These are phyloP conservation scores for Scleroderma citrinum DNA, from an alignment of 768 basidiomycete genomes.

Conservation along the genomic window DNA sequence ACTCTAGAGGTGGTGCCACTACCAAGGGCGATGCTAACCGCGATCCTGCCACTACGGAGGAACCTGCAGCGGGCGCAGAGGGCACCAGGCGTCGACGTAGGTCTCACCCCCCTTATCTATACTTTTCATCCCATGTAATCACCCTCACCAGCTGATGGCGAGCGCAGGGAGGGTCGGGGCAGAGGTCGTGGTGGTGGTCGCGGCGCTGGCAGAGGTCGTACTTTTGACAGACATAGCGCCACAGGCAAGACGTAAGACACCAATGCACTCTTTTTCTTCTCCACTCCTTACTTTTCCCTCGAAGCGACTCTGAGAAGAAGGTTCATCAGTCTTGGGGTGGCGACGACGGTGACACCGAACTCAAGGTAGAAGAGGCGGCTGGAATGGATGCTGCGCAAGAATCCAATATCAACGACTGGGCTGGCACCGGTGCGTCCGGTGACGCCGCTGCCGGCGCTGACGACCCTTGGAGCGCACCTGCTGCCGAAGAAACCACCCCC, in stretches of 20 bases:
- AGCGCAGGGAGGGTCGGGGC: slow-evolving; percentile 40
- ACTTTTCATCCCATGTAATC: neutral
- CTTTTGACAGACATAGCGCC: slow-evolving; percentile 81
- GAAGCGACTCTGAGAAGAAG: slow-evolving; percentile 92
- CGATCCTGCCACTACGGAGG: slow-evolving; percentile 35
- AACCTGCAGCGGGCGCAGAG: slow-evolving; percentile 30
- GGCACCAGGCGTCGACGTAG: slow-evolving; percentile 27
- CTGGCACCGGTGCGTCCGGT: slow-evolving; percentile 11
- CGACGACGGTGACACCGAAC: slow-evolving; percentile 79
- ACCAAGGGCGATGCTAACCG: slow-evolving; percentile 27
- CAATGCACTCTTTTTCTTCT: neutral
- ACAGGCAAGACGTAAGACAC: slow-evolving; percentile 73
- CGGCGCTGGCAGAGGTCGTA: slow-evolving; percentile 55
- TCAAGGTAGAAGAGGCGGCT: slow-evolving; percentile 75
- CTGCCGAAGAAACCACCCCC: slow-evolving; percentile 24
- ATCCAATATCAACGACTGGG: slow-evolving; percentile 32
- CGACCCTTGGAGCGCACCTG: slow-evolving; percentile 34
- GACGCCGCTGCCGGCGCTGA: slow-evolving; percentile 26
- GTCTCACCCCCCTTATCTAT: slow-evolving; percentile 9
- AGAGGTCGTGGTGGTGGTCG: slow-evolving; percentile 41
- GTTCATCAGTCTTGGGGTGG: slow-evolving; percentile 94
- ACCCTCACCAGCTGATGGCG: slow-evolving; percentile 33
- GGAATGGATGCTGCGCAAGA: slow-evolving; percentile 63
- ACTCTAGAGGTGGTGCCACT: slow-evolving; percentile 53
- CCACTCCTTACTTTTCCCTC: slow-evolving; percentile 8